Evolutionary conservation across 495 filamentous ascomycete species (phyloP).

Genomic region (Daldinia concentrica): DNA sequence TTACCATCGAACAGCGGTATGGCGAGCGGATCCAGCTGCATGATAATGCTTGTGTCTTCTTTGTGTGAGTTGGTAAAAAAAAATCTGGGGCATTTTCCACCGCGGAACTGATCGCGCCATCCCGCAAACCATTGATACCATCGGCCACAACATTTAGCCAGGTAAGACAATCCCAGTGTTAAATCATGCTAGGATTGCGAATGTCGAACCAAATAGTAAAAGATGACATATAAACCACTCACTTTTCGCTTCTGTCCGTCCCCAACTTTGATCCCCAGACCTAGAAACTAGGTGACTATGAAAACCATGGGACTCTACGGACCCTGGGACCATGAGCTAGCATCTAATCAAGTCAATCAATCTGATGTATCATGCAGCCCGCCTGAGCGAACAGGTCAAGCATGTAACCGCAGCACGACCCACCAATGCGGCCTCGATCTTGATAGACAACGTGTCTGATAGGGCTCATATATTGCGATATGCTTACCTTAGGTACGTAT

Average conservation of each 20-base stretch:
- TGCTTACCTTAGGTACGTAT: too few relatives aligned
- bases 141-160: slow-evolving; percentile 41
- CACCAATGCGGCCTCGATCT: slow-evolving; percentile 35
- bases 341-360: slow-evolving; percentile 16
- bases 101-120: slow-evolving; percentile 47
- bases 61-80: slow-evolving; percentile 30
- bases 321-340: background rate
- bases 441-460: slow-evolving; percentile 35
- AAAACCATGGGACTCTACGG: background rate
- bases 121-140: slow-evolving; percentile 45
- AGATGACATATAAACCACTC: slow-evolving; percentile 23
- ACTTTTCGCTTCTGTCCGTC: slow-evolving; percentile 12
- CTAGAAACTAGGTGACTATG: background rate
- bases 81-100: slow-evolving; percentile 25
- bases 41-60: slow-evolving; percentile 29
- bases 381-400: slow-evolving; percentile 20
- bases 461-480: background rate
- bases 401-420: slow-evolving; percentile 10
- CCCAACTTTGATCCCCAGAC: slow-evolving; percentile 9
- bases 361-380: slow-evolving; percentile 25
- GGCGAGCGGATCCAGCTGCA: slow-evolving; percentile 40
- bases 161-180: slow-evolving; percentile 27
- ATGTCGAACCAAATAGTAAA: slow-evolving; percentile 18
- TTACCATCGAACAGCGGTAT: slow-evolving; percentile 42
- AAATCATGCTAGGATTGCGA: slow-evolving; percentile 26